phyloP scores from a whole-genome alignment of 2,329 filamentous ascomycete species.

The Drechslera avenae region DNA sequence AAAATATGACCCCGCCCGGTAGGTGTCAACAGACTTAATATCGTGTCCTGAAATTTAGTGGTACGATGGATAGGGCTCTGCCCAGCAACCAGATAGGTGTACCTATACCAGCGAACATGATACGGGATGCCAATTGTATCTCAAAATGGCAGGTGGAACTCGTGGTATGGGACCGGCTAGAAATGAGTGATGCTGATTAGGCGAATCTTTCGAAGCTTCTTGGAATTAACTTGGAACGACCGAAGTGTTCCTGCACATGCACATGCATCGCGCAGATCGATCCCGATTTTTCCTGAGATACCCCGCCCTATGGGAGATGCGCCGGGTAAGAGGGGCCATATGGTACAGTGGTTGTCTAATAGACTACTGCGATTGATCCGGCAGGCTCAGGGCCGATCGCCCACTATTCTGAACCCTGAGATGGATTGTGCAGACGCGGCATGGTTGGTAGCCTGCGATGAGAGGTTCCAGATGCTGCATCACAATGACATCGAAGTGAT shows the following conservation, averaged over 20 bases:
- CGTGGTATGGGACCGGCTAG: neutral
- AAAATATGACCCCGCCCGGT: neutral
- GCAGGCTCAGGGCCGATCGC: neutral
- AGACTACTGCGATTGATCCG: neutral
- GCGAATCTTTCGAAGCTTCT: neutral
- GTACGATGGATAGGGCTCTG: no score
- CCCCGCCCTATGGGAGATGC: neutral
- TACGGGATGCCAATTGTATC: neutral
- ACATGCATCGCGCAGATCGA: neutral
- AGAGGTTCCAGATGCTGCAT: neutral
- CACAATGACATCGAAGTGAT: neutral
- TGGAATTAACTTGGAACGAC: neutral
- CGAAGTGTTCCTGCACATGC: slow-evolving; percentile 1
- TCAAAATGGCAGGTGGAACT: neutral
- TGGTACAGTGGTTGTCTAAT: neutral
- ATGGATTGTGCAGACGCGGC: neutral
- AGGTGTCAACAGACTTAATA: no score
- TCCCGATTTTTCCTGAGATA: neutral
- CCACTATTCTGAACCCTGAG: neutral
- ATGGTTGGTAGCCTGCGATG: neutral
- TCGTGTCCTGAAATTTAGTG: no score
- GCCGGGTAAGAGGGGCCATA: neutral
- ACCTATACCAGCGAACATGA: neutral
- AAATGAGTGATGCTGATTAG: neutral
- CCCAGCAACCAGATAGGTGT: no score